Evolutionary conservation across 2,329 filamentous ascomycete species (phyloP).

Genomic region (Falciphora oryzae): DNA sequence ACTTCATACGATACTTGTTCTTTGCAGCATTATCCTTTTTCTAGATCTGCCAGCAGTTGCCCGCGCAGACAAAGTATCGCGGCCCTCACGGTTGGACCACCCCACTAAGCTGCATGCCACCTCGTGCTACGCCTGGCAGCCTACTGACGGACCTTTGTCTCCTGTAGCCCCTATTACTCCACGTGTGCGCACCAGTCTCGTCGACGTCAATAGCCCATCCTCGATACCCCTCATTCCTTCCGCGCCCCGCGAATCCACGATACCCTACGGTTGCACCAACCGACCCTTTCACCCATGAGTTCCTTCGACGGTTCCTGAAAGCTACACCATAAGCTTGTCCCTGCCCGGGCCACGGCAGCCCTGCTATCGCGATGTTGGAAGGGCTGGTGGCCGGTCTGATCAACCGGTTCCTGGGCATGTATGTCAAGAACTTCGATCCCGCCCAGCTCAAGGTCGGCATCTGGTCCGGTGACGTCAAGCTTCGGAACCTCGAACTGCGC

Average conservation of each 20-base stretch:
- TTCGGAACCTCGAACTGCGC: slow-evolving; percentile 86
- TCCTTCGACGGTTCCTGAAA: not conserved
- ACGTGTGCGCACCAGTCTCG: not conserved
- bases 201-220: not conserved
- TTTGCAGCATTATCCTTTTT: not conserved
- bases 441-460: slow-evolving; percentile 98
- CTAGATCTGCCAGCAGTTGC: not conserved
- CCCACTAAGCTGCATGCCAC: not conserved
- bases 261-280: not conserved
- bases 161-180: not conserved
- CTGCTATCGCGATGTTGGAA: slow-evolving; percentile 76
- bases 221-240: not conserved
- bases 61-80: not conserved
- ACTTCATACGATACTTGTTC: not conserved
- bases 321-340: slow-evolving; percentile 31
- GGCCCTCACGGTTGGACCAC: not conserved
- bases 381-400: slow-evolving; percentile 93
- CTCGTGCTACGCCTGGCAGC: not conserved
- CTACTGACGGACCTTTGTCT: not conserved
- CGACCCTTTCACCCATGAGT: not conserved
- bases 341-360: slow-evolving; percentile 68
- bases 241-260: not conserved
- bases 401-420: slow-evolving; percentile 99
- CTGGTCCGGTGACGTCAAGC: slow-evolving; percentile 96
- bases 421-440: slow-evolving; percentile 98